Evolutionary conservation across 208 protist genomes (phyloP).

Genomic region (Trypanosoma cruzi): DNA sequence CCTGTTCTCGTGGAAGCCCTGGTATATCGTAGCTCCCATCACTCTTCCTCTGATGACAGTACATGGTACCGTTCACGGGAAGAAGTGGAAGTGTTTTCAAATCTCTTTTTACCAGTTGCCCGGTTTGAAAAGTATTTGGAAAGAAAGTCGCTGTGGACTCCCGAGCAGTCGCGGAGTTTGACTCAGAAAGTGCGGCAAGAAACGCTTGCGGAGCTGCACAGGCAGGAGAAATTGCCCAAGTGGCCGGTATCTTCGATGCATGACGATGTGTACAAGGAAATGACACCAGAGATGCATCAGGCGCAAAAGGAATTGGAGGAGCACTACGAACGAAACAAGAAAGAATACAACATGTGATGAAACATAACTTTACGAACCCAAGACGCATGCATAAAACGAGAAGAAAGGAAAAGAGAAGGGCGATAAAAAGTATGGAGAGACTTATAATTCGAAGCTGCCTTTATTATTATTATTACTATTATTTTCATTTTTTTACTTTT

Average conservation of each 20-base stretch:
- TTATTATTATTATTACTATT: no score
- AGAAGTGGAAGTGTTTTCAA: conserved; percentile 59
- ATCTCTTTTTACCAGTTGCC: conserved; percentile 60
- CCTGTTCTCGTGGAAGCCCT: conserved; percentile 97
- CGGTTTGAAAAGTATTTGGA: conserved; percentile 74
- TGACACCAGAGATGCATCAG: conserved; percentile 49
- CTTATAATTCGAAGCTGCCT: no score
- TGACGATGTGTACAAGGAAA: conserved; percentile 64
- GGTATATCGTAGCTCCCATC: conserved; percentile 95
- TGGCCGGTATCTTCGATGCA: conserved; percentile 56
- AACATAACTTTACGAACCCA: background rate
- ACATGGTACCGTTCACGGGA: conserved; percentile 77
- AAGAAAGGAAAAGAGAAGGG: background rate
- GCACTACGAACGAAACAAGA: conserved; percentile 62
- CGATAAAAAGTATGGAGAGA: no score
- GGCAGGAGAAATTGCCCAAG: conserved; percentile 67
- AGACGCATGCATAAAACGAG: background rate
- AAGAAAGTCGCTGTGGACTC: conserved; percentile 58
- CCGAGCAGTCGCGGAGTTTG: conserved; percentile 47
- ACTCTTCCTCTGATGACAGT: conserved; percentile 97
- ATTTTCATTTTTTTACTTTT: no score
- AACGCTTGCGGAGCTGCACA: conserved; percentile 57
- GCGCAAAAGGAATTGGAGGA: conserved; percentile 48
- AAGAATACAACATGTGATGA: conserved; percentile 35
- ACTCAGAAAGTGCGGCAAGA: conserved; percentile 44